Conservation (phyloP, 2,329 filamentous ascomycete genomes). For the Fusarium xylarioides region DNA sequence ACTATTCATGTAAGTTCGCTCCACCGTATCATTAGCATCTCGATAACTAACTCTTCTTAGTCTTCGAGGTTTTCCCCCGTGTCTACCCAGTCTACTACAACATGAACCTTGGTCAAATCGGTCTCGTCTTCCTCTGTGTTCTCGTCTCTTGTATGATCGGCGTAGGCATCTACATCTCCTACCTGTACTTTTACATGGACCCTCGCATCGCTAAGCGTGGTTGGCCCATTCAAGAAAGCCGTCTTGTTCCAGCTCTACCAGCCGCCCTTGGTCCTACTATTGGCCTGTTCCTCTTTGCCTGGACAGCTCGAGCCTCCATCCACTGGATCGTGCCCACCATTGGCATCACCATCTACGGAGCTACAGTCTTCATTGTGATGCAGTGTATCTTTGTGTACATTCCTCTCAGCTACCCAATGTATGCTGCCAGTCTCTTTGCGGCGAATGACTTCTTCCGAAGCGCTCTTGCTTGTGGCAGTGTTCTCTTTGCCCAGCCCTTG, state of each 20-base stretch:
- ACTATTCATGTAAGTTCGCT: constrained; percentile 59
- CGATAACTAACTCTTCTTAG: constrained; percentile 33
- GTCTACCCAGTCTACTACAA: constrained; percentile 68
- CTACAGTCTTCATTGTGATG: constrained; percentile 63
- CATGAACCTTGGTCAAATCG: constrained; percentile 66
- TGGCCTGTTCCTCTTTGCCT: constrained; percentile 69
- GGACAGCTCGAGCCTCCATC: constrained; percentile 61
- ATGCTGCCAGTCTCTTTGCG: constrained; percentile 68
- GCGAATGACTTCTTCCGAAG: constrained; percentile 68
- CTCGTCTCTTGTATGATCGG: constrained; percentile 65
- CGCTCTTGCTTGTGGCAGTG: constrained; percentile 66
- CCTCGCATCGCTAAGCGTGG: constrained; percentile 60
- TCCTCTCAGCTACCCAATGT: constrained; percentile 63
- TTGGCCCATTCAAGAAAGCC: constrained; percentile 61
- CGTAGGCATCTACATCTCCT: constrained; percentile 58
- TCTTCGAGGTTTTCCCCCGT: constrained; percentile 73
- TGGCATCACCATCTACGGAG: constrained; percentile 65
- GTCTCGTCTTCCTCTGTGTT: constrained; percentile 69
- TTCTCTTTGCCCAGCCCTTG: constrained; percentile 68
- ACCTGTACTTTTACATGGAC: constrained; percentile 62
- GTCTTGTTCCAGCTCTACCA: constrained; percentile 64
- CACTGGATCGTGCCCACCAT: constrained; percentile 66
- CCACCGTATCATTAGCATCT: too few species aligned
- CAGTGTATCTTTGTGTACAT: constrained; percentile 70
- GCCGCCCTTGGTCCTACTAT: constrained; percentile 63